Percentiles rank a stretch among this genome's conserved stretches.
These are phyloP conservation scores for Candida tunisiensis DNA, from an alignment of 1,139 yeast genomes.

Conservation along the genomic window DNA sequence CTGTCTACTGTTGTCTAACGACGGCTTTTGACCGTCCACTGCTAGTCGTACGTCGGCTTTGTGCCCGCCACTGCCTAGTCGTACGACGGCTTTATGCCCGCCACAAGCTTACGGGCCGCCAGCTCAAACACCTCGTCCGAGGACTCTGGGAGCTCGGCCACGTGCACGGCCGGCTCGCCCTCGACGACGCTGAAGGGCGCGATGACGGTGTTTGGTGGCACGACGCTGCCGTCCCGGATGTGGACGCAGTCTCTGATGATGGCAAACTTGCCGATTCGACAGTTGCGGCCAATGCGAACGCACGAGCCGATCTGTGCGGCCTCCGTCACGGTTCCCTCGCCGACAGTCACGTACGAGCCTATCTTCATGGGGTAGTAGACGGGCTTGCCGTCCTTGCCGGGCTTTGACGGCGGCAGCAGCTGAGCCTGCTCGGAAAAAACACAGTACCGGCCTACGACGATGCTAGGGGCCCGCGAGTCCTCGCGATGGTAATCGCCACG, in stretches of 20 bases:
- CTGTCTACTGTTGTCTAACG: too few species aligned
- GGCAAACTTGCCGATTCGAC: slow-evolving; percentile 32
- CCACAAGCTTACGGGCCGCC: slow-evolving; percentile 13
- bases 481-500: slow-evolving; percentile 26
- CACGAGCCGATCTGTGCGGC: slow-evolving; percentile 26
- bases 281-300: slow-evolving; percentile 41
- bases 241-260: slow-evolving; percentile 50
- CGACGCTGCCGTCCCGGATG: slow-evolving; percentile 27
- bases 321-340: slow-evolving; percentile 23
- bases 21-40: too few species aligned
- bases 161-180: slow-evolving; percentile 12
- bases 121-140: slow-evolving; percentile 18
- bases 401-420: slow-evolving; percentile 6
- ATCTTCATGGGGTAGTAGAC: slow-evolving; percentile 25
- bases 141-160: slow-evolving; percentile 19
- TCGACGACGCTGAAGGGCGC: slow-evolving; percentile 44
- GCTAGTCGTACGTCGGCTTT: too few species aligned
- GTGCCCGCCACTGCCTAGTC: neutral
- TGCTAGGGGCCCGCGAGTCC: slow-evolving; percentile 20
- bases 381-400: slow-evolving; percentile 1
- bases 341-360: slow-evolving; percentile 45
- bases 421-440: slow-evolving; percentile 7
- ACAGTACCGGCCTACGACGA: slow-evolving; percentile 38
- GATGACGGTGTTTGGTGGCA: slow-evolving; percentile 40
- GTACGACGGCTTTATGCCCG: slow-evolving; percentile 11